Percentiles rank a stretch among this genome's conserved stretches.
Conservation (phyloP, 805 yeast genomes). For the Ogataea kodamae region DNA sequence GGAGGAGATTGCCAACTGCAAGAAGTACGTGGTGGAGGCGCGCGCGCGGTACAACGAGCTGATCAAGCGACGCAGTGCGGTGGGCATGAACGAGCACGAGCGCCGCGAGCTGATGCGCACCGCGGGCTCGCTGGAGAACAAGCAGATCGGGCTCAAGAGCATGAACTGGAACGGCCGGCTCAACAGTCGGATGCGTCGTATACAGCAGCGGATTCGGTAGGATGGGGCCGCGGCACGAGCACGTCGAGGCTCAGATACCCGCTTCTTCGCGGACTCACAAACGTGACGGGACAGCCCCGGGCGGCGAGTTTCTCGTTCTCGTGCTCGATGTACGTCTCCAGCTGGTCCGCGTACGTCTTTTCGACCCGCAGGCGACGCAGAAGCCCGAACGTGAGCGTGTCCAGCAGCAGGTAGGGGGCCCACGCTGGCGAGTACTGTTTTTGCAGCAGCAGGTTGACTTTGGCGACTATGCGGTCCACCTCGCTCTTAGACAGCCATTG, state of each 20-base stretch:
- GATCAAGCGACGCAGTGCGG: slow-evolving; percentile 29
- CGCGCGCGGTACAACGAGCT: slow-evolving; percentile 40
- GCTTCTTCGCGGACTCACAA: slow-evolving; percentile 49
- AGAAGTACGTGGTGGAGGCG: slow-evolving; percentile 70
- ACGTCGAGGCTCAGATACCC: slow-evolving; percentile 60
- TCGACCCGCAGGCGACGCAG: slow-evolving; percentile 35
- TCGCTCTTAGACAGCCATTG: slow-evolving; percentile 36
- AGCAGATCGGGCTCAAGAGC: slow-evolving; percentile 31
- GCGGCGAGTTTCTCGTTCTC: slow-evolving; percentile 29
- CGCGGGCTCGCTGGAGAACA: slow-evolving; percentile 22
- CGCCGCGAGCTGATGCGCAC: slow-evolving; percentile 28
- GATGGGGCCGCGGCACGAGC: slow-evolving; percentile 38
- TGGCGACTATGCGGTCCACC: slow-evolving; percentile 38
- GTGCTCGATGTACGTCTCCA: slow-evolving; percentile 42
- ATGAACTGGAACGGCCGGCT: slow-evolving; percentile 35
- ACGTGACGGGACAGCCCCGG: slow-evolving; percentile 27
- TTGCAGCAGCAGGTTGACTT: slow-evolving; percentile 41
- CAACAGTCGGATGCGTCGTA: slow-evolving; percentile 30
- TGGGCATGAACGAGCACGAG: slow-evolving; percentile 31
- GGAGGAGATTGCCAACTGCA: slow-evolving; percentile 73
- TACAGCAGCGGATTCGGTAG: slow-evolving; percentile 24
- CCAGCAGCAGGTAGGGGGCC: slow-evolving; percentile 39
- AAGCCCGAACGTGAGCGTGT: slow-evolving; percentile 40
- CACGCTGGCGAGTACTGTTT: slow-evolving; percentile 39
- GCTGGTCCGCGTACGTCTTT: slow-evolving; percentile 31